Base-by-base conservation (phyloP, 129 eudicot genomes). In the Saussurea involucrata region DNA sequence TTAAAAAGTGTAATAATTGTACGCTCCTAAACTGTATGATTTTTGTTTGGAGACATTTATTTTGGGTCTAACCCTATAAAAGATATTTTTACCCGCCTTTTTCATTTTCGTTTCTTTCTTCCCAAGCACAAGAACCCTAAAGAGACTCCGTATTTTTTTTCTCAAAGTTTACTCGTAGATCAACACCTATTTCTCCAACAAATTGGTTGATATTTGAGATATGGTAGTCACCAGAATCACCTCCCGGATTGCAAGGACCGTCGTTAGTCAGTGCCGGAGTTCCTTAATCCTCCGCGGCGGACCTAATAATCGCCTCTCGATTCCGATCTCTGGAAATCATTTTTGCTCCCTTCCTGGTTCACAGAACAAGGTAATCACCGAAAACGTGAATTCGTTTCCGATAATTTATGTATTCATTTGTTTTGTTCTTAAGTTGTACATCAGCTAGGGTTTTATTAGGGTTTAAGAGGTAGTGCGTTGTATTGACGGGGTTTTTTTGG, bases 141-240 rank as follows among this genome's bases (percentile, higher is more conserved):
- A 74, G 24, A 55, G 33, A n/a, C 31, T 25, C 73, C 18, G 42
- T 57, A n/a, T 2, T 34, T 18, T 20, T 73, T 21, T 49, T 20
- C 29, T 63, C 37, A 12, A 72, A 21, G 0, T 9, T 15, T 24
- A 5, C 28, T 27, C 78, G 66, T 24, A 11, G 28, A 29, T 28
- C 25, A 5, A 60, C 0, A 29, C 3, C 10, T 31, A 13, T 78
- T 53, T 78, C 49, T 40, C 20, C 68, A 15, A 63, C 53, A 13
- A 27, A 37, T 40, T 40, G 42, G 29, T 33, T 18, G 49, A 21
- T 20, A 49, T 65, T 18, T 21, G 76, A 71, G 69, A 69, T 22
- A 89, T 90, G 92, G 79, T 81, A 55, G 63, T 81, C 24, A 68
- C 84, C 53, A 83, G 88, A 63, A 67, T 87, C 18, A 76, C 85